phyloP scores from a whole-genome alignment of 257 asterid species.

The Thymus quinquecostatus region DNA sequence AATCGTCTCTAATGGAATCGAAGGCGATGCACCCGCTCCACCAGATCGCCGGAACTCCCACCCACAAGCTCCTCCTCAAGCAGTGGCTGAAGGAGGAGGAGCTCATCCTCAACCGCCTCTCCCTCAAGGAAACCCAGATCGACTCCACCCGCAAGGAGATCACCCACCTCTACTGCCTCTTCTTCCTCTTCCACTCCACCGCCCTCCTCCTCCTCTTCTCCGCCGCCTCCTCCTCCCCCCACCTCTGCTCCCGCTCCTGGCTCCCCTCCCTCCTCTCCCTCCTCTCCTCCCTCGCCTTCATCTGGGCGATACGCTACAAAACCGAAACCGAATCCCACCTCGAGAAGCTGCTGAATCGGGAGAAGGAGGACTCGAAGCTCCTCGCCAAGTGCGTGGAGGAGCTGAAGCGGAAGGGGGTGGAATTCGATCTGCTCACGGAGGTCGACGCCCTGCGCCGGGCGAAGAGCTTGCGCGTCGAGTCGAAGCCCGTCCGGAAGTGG shows the following conservation, averaged over 20 bases:
- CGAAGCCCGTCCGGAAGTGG: slow-evolving; percentile 66
- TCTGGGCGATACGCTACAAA: slow-evolving; percentile 39
- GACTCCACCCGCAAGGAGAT: slow-evolving; percentile 68
- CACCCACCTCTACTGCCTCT: slow-evolving; percentile 81
- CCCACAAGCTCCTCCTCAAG: slow-evolving; percentile 91
- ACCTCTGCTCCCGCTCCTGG: slow-evolving; percentile 30
- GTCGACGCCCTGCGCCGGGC: slow-evolving; percentile 93
- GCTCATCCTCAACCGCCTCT: slow-evolving; percentile 74
- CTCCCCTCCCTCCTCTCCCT: slow-evolving; percentile 37
- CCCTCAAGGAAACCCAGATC: slow-evolving; percentile 77
- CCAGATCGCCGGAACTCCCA: slow-evolving; percentile 77
- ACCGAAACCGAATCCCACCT: slow-evolving; percentile 50
- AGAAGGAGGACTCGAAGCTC: slow-evolving; percentile 73
- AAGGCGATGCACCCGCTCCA: slow-evolving; percentile 52
- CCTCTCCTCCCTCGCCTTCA: slow-evolving; percentile 26
- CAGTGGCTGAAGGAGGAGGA: slow-evolving; percentile 96
- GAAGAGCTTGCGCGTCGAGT: slow-evolving; percentile 79
- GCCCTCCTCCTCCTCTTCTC: slow-evolving; percentile 80
- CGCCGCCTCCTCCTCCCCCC: slow-evolving; percentile 32
- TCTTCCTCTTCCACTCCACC: slow-evolving; percentile 89
- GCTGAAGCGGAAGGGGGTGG: slow-evolving; percentile 79
- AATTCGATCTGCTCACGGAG: slow-evolving; percentile 85
- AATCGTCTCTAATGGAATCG: slow-evolving; percentile 34
- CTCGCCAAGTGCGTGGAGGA: slow-evolving; percentile 80
- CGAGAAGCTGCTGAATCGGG: slow-evolving; percentile 77